These are phyloP conservation scores for Malassezia equina DNA, from an alignment of 1,284 basidiomycete species.

Conservation along the genomic window DNA sequence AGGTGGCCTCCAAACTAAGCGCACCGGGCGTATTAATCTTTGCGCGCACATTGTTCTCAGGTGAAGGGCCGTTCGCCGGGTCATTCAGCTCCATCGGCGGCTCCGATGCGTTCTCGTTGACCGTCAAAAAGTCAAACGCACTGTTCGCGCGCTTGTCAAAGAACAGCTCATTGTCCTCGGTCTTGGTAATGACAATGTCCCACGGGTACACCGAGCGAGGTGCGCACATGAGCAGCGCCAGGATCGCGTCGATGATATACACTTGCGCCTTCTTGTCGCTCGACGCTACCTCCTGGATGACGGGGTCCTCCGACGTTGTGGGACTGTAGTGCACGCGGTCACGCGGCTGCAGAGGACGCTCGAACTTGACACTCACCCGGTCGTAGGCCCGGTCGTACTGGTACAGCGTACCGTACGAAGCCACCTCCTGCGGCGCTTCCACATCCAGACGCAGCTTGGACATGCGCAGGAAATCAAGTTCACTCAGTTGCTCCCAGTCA, in stretches of 20 bases:
- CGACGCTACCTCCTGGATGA: conserved; percentile 37
- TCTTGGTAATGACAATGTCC: conserved; percentile 91
- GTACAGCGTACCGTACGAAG: conserved; percentile 77
- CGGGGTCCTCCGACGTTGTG: conserved; percentile 89
- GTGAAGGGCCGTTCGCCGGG: conserved; percentile 52
- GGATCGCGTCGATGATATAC: conserved; percentile 90
- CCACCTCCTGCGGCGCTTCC: conserved; percentile 47
- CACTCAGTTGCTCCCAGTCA: conserved; percentile 87
- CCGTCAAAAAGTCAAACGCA: conserved; percentile 88
- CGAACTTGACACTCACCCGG: conserved; percentile 76
- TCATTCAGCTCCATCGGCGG: conserved; percentile 78
- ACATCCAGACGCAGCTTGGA: conserved; percentile 85
- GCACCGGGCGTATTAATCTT: conserved; percentile 88
- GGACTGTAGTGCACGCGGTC: conserved; percentile 96
- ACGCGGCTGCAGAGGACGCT: conserved; percentile 76
- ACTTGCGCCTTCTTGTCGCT: conserved; percentile 60
- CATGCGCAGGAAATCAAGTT: conserved; percentile 90
- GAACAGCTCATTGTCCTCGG: conserved; percentile 77
- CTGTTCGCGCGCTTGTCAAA: conserved; percentile 91
- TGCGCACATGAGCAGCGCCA: conserved; percentile 91
- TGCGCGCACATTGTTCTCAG: conserved; percentile 31
- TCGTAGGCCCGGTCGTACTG: conserved; percentile 93
- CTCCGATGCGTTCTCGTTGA: conserved; percentile 96
- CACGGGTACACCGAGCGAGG: conserved; percentile 93
- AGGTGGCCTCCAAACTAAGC: conserved; percentile 90